Evolutionary conservation across 441 rosid species (phyloP).

Genomic region (Erodium texanum): DNA sequence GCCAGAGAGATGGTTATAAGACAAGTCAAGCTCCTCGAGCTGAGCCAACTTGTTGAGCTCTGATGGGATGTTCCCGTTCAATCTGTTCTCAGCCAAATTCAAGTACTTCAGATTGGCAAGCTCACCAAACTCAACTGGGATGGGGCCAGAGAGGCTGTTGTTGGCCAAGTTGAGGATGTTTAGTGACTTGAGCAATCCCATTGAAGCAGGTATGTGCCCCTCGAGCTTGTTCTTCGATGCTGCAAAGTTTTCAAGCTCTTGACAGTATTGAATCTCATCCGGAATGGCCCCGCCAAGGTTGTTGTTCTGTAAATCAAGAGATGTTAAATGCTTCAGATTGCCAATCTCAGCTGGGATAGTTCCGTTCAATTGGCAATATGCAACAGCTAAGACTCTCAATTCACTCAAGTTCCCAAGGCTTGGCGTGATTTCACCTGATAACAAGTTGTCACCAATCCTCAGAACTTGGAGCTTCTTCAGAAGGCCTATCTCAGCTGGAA

Average conservation of each 20-base stretch:
- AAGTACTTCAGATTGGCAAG: slow-evolving; percentile 51
- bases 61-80: slow-evolving; percentile 50
- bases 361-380: slow-evolving; percentile 63
- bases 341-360: slow-evolving; percentile 68
- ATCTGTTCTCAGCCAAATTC: slow-evolving; percentile 45
- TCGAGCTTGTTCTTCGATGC: slow-evolving; percentile 59
- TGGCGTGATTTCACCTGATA: slow-evolving; percentile 48
- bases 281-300: slow-evolving; percentile 57
- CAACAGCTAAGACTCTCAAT: slow-evolving; percentile 52
- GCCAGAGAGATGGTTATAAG: slow-evolving; percentile 62
- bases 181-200: slow-evolving; percentile 46
- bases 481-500: slow-evolving; percentile 56
- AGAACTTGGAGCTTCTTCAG: slow-evolving; percentile 56
- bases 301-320: slow-evolving; percentile 53
- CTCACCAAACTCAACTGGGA: slow-evolving; percentile 52
- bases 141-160: slow-evolving; percentile 56
- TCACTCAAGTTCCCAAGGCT: slow-evolving; percentile 50
- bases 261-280: slow-evolving; percentile 38
- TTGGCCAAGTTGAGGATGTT: slow-evolving; percentile 57
- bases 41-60: slow-evolving; percentile 45
- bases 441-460: slow-evolving; percentile 56
- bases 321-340: slow-evolving; percentile 36
- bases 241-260: slow-evolving; percentile 39
- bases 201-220: slow-evolving; percentile 50
- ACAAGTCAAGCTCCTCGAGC: slow-evolving; percentile 56